A percentile compares a stretch with the other conserved stretches of the same genome.
These are phyloP conservation scores for Cercospora beticola DNA, from an alignment of 2,329 filamentous ascomycete genomes.

Conservation along the genomic window DNA sequence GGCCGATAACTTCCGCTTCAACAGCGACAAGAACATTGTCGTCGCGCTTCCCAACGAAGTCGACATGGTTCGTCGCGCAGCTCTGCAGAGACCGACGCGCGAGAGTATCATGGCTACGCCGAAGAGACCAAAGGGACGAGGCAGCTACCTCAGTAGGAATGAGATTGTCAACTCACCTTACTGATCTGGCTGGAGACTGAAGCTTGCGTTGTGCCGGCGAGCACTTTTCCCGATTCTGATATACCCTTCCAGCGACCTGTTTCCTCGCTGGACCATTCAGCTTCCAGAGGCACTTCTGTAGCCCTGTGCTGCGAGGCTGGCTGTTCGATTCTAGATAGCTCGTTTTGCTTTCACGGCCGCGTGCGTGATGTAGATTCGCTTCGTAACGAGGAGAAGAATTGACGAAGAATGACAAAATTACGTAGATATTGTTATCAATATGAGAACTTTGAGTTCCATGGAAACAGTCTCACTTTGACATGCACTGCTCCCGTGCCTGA, in stretches of 20 bases:
- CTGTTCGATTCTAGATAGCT: background rate
- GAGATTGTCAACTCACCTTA: slow-evolving; percentile 79
- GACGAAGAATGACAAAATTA: background rate
- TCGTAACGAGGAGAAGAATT: background rate
- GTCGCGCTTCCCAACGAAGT: slow-evolving; percentile 96
- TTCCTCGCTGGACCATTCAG: background rate
- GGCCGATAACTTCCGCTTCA: slow-evolving; percentile 97
- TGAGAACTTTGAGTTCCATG: background rate
- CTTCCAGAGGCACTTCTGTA: background rate
- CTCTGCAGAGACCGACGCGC: slow-evolving; percentile 81
- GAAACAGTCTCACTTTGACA: background rate
- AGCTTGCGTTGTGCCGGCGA: background rate
- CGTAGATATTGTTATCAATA: background rate
- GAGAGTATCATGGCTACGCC: slow-evolving; percentile 73
- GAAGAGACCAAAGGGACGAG: slow-evolving; percentile 36
- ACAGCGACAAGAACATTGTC: slow-evolving; percentile 96
- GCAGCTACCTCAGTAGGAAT: slow-evolving; percentile 73
- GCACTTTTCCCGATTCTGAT: background rate
- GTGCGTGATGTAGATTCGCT: background rate
- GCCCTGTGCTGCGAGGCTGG: background rate
- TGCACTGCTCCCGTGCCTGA: background rate
- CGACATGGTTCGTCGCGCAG: slow-evolving; percentile 90
- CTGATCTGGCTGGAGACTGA: slow-evolving; percentile 32
- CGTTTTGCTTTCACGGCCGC: background rate
- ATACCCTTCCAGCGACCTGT: background rate